These are phyloP conservation scores for Neocallimastix lanati DNA, from an alignment of 192 early-diverging fungal species.

Conservation along the genomic window DNA sequence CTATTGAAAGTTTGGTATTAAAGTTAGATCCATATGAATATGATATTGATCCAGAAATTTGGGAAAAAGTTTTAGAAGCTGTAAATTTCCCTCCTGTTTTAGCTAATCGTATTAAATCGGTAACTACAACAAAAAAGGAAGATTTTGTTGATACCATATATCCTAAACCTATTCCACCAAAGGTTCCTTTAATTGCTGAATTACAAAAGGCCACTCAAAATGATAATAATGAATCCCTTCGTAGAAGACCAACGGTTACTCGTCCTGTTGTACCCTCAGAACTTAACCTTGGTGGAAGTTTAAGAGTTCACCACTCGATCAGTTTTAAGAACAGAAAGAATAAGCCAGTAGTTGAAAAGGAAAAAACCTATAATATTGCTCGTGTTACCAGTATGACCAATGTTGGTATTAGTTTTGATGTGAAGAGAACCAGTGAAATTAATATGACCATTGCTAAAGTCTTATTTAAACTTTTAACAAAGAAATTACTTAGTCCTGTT, in stretches of 20 bases:
- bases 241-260: neutral
- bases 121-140: neutral
- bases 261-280: neutral
- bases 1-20: neutral
- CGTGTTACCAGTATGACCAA: neutral
- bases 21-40: neutral
- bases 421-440: neutral
- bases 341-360: neutral
- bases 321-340: neutral
- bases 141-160: neutral
- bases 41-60: neutral
- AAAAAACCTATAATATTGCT: neutral
- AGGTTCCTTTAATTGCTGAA: neutral
- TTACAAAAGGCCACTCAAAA: neutral
- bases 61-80: neutral
- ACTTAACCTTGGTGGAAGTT: neutral
- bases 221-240: neutral
- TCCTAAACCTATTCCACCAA: neutral
- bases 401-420: neutral
- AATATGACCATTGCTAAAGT: neutral
- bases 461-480: neutral
- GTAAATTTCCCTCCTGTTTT: neutral
- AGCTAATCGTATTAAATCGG: neutral
- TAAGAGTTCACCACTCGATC: neutral
- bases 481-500: neutral